phyloP scores from a whole-genome alignment of 805 yeast species.

The Candida jianshihensis region DNA sequence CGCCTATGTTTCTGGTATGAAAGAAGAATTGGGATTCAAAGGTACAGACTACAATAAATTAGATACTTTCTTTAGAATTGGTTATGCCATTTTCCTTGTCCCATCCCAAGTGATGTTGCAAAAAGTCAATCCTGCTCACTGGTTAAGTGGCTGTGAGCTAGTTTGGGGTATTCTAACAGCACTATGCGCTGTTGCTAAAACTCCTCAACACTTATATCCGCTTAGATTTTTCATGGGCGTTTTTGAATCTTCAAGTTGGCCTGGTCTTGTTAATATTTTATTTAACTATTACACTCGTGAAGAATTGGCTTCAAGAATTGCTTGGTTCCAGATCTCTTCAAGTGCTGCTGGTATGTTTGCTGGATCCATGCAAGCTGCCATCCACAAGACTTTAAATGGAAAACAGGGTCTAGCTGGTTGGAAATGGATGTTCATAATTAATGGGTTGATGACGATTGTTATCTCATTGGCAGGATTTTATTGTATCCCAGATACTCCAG shows the following conservation, averaged over 20 bases:
- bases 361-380: slow-evolving; percentile 33
- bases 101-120: slow-evolving; percentile 60
- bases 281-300: slow-evolving; percentile 29
- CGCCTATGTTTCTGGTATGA: slow-evolving; percentile 48
- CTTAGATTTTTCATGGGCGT: slow-evolving; percentile 61
- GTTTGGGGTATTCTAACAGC: slow-evolving; percentile 67
- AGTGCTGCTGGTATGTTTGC: slow-evolving; percentile 13
- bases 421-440: slow-evolving; percentile 13
- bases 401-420: slow-evolving; percentile 8
- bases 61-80: slow-evolving; percentile 53
- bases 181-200: slow-evolving; percentile 36
- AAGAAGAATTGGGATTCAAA: slow-evolving; percentile 28
- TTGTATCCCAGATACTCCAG: slow-evolving; percentile 32
- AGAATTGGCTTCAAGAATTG: slow-evolving; percentile 28
- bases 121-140: slow-evolving; percentile 42
- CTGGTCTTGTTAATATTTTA: slow-evolving; percentile 31
- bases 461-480: slow-evolving; percentile 29
- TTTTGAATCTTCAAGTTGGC: slow-evolving; percentile 57
- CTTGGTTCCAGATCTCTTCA: slow-evolving; percentile 15
- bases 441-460: slow-evolving; percentile 12
- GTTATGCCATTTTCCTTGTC: slow-evolving; percentile 54
- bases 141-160: slow-evolving; percentile 48
- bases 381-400: slow-evolving; percentile 6
- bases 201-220: slow-evolving; percentile 35
- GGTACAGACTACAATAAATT: slow-evolving; percentile 48